Evolutionary conservation across 208 protist species (phyloP), one percentile per base, ranked within the genome.

Genomic region (Phytomonas francai): DNA sequence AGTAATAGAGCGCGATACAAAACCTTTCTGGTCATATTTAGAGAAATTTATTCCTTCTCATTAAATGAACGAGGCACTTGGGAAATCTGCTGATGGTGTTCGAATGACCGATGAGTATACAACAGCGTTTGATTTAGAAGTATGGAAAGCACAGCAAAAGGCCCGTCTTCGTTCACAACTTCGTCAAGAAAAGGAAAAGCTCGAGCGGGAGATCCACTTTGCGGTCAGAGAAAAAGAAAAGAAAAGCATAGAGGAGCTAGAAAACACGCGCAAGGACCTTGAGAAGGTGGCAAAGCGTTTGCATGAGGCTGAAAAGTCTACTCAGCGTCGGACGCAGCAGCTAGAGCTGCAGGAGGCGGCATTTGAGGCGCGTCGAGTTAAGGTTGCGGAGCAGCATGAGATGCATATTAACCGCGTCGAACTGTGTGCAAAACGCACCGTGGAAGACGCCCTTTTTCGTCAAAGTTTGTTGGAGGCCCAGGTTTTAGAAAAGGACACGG

Each of bases 71-170:
- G 39, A 45, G 2, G 1, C 8, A 2, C 39, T 45, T 45, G 39
- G 19, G 9, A 22, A 7, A 45, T 22, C 39, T 11, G 2, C 39
- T 2, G 39, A 45, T 45, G 39, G 39, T 32, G 57, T 19, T 29
- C 57, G 91, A 22, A 80, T 69, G 51, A 90, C 89, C 3, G 82
- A 83, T 16, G 92, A 95, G 85, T 97, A 94, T 73, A 79, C 82
- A 6, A 84, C 85, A 16, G 89, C 87, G 16, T 97, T 94, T 76
- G 88, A 95, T 66, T 68, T 95, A 16, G 89, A 97, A 66, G 81
- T 97, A 58, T 97, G 92, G 90, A 94, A 95, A 72, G 87, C 87
- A 33, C 84, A 95, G 76, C 87, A 96, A 82, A 83, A 93, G 72
- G 77, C 79, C 9, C 83, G 71, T 7, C 88, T 92, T 58, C 73